Evolutionary conservation across 2,329 filamentous ascomycete genomes (phyloP).

Genomic region (Botrytis medusae): DNA sequence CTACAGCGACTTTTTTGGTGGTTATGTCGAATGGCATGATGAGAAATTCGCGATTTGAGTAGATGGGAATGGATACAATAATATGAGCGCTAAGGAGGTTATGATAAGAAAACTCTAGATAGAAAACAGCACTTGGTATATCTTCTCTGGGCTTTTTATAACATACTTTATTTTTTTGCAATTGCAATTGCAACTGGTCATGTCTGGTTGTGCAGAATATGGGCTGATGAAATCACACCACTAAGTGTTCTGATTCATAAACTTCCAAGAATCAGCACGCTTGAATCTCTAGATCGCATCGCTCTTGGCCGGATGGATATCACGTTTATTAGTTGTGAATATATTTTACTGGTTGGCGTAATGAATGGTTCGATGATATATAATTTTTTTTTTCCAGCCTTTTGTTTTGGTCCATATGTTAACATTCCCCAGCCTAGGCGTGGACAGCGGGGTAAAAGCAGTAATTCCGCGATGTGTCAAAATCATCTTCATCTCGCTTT

Average conservation of each 20-base stretch:
- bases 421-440: neutral
- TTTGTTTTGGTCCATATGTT: neutral
- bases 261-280: neutral
- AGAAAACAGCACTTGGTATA: neutral
- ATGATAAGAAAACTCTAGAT: neutral
- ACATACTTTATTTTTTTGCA: neutral
- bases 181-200: neutral
- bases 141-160: neutral
- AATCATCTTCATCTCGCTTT: neutral
- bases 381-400: neutral
- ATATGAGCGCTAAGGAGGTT: too few relatives aligned
- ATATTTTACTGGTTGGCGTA: neutral
- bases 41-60: neutral
- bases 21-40: conserved; percentile 30
- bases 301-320: neutral
- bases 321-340: neutral
- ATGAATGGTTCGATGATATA: neutral
- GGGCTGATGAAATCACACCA: conserved; percentile 15
- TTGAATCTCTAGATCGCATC: neutral
- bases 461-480: neutral
- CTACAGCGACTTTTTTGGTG: conserved; percentile 31
- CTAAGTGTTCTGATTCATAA: conserved; percentile 6
- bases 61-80: neutral
- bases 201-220: neutral
- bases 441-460: neutral